phyloP scores from a whole-genome alignment of 106 monocot species.

The Narthecium ossifragum region DNA sequence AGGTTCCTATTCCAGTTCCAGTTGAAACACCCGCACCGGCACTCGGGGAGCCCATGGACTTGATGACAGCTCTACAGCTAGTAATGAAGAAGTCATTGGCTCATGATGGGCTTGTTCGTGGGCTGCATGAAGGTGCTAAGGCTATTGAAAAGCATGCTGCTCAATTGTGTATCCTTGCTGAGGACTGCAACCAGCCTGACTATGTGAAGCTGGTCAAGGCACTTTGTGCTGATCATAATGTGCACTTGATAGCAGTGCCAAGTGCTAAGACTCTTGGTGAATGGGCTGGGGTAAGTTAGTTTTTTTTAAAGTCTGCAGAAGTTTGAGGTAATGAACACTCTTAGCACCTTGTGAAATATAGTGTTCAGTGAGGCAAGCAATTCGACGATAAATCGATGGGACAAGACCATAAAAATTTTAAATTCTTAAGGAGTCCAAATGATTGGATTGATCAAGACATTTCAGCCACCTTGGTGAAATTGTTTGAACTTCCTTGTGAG shows the following conservation, averaged over 20 bases:
- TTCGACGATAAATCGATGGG: too few species aligned
- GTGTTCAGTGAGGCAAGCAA: too few species aligned
- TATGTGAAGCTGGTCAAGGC: conserved; percentile 25
- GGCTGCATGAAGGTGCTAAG: conserved; percentile 59
- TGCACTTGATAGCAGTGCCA: conserved; percentile 27
- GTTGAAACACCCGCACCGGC: not conserved
- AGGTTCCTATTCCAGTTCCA: not conserved
- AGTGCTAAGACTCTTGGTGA: conserved; percentile 35
- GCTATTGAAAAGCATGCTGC: conserved; percentile 66
- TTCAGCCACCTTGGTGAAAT: too few species aligned
- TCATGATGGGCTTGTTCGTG: conserved; percentile 55
- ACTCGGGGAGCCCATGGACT: conserved; percentile 23
- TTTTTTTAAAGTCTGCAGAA: not conserved
- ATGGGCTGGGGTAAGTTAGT: conserved; percentile 30
- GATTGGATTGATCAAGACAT: too few species aligned
- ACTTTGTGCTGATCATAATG: conserved; percentile 28
- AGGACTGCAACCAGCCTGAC: conserved; percentile 36
- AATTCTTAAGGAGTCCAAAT: too few species aligned
- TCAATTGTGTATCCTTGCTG: conserved; percentile 33
- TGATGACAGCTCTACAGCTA: conserved; percentile 54
- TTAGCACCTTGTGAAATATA: too few species aligned
- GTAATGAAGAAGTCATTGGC: conserved; percentile 58
- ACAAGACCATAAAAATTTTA: too few species aligned
- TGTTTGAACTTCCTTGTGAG: too few species aligned
- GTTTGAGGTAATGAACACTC: too few species aligned